Evolutionary conservation across 345 rosid species (phyloP), one percentile per base, ranked within the genome.

Genomic region (Rubroshorea leprosula): DNA sequence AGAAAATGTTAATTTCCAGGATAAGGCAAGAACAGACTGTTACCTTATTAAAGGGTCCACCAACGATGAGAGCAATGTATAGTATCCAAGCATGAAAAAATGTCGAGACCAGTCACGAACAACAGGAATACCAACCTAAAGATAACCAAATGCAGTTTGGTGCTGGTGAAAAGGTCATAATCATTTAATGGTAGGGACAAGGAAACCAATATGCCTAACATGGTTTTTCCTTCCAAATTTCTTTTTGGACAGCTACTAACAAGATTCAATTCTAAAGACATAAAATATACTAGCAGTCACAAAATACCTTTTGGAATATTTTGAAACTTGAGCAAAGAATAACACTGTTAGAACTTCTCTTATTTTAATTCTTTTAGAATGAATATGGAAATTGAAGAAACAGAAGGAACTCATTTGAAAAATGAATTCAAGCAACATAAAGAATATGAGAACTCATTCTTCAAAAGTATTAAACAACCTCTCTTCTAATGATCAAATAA

Each of bases 91-190:
- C 90, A 92, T 78, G 78, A 84, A 77, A 72, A 82, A 89, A 68
- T 89, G 95, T 54, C 77, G 80, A 22, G 80, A 81, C 96, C 98
- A 92, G 64, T 89, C 87, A 0, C 89, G 72, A 51, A 92, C 89
- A 65, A 78, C 89, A 23, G 81, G 82, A 45, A 84, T 68, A 16
- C 92, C 95, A 31, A 89, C 98, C 95, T 89, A 81, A 63, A 29
- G 60, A 50, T 31, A n/a, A 53, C 24, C 47, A 55, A 64, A 57
- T 56, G 5, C 38, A 51, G 57, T 38, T 12, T n/a, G n/a, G n/a
- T n/a, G 35, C 25, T 20, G 43, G 49, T 44, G 43, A 52, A 22
- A 29, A 27, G 35, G 5, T 29, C 9, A 9, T 29, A 29, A 29
- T 4, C 5, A 29, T 29, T 17, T 15, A 6, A 18, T 6, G 23